phyloP scores from a whole-genome alignment of 805 yeast genomes.

The Schwanniomyces yamadae region DNA sequence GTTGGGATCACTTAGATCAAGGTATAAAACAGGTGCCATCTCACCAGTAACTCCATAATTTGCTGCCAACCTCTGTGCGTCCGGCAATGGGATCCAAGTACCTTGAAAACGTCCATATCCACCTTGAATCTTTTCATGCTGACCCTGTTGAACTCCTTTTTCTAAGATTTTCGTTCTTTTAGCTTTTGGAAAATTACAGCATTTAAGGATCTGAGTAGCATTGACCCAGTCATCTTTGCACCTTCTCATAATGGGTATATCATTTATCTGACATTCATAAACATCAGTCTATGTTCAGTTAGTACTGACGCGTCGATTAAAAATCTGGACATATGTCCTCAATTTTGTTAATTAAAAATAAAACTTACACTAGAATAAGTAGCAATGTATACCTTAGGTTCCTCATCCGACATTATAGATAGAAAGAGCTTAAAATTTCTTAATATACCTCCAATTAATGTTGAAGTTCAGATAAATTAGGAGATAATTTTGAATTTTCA shows the following conservation, averaged over 20 bases:
- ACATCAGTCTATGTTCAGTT: constrained; percentile 47
- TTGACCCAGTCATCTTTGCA: constrained; percentile 93
- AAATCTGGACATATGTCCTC: neutral
- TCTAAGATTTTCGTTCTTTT: constrained; percentile 89
- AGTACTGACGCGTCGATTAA: constrained; percentile 8
- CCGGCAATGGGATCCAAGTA: constrained; percentile 87
- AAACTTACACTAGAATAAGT: constrained; percentile 45
- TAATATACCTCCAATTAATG: too few relatives aligned
- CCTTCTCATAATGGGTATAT: constrained; percentile 85
- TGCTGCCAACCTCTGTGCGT: constrained; percentile 54
- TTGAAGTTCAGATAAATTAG: too few relatives aligned
- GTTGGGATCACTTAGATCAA: constrained; percentile 36
- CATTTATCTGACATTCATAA: constrained; percentile 67
- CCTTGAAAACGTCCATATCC: constrained; percentile 98
- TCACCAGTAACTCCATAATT: constrained; percentile 40
- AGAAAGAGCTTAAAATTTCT: too few relatives aligned
- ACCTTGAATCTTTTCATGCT: constrained; percentile 93
- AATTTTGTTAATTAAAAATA: neutral
- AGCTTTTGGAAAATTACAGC: constrained; percentile 92
- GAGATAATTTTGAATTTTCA: constrained; percentile 1
- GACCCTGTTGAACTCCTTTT: constrained; percentile 86
- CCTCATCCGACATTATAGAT: constrained; percentile 26
- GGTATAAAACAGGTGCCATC: constrained; percentile 41
- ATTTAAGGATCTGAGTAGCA: constrained; percentile 92
- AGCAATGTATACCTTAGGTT: constrained; percentile 43